Conservation (phyloP, 1,284 basidiomycete genomes). For the Erythrobasidium hasegawianum region DNA sequence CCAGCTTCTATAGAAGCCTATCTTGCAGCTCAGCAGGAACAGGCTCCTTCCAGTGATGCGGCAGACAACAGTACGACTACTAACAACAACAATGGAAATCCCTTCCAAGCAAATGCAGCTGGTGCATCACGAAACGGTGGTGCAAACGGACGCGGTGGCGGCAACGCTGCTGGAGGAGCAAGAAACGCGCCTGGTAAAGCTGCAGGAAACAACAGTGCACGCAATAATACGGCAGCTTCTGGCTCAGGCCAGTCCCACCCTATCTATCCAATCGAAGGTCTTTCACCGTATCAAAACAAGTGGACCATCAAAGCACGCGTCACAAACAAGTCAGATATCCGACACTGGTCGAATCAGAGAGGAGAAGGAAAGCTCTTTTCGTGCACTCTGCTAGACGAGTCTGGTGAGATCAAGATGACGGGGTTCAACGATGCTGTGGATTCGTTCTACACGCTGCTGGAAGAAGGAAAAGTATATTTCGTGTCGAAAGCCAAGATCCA, state of each 20-base stretch:
- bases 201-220: conserved; percentile 11
- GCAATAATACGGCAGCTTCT: conserved; percentile 2
- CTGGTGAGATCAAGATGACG: conserved; percentile 86
- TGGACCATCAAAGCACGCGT: conserved; percentile 91
- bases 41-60: conserved; percentile 2
- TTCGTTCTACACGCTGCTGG: conserved; percentile 72
- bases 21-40: conserved; percentile 15
- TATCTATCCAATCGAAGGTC: conserved; percentile 83
- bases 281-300: conserved; percentile 96
- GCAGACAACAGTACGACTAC: too few species aligned
- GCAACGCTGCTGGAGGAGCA: conserved; percentile 36
- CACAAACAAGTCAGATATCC: conserved; percentile 83
- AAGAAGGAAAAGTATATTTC: conserved; percentile 91
- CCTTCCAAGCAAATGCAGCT: conserved; percentile 22
- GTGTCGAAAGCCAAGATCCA: conserved; percentile 86
- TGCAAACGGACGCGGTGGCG: conserved; percentile 16
- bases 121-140: conserved; percentile 39
- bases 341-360: conserved; percentile 79
- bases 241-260: conserved; percentile 46
- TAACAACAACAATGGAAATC: conserved; percentile 13
- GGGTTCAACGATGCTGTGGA: conserved; percentile 88
- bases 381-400: conserved; percentile 90
- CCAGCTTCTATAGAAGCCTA: conserved; percentile 56
- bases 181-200: conserved; percentile 4
- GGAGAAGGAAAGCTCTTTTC: conserved; percentile 96